Evolutionary conservation across 2,329 filamentous ascomycete species (phyloP).

Genomic region (Lachnellula occidentalis): DNA sequence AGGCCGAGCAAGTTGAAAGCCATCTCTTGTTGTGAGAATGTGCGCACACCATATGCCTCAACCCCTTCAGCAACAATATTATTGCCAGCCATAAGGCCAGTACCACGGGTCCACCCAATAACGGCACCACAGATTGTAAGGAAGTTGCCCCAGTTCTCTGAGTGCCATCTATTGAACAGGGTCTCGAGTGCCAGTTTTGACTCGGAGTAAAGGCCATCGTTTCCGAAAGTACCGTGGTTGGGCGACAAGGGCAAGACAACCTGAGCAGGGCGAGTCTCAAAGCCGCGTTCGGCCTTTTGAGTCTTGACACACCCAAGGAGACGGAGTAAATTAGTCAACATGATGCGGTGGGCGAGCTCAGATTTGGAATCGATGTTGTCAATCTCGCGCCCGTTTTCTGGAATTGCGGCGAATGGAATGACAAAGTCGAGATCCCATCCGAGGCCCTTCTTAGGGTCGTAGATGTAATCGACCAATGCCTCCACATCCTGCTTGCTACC

Average conservation of each 20-base stretch:
- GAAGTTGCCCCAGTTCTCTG: slow-evolving; percentile 95
- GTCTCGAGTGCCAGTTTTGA: slow-evolving; percentile 97
- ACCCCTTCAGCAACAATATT: slow-evolving; percentile 97
- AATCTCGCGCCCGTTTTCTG: slow-evolving; percentile 95
- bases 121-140: slow-evolving; percentile 97
- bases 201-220: slow-evolving; percentile 95
- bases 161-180: slow-evolving; percentile 97
- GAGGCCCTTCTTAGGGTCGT: slow-evolving; percentile 90
- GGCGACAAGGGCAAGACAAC: slow-evolving; percentile 93
- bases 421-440: slow-evolving; percentile 98
- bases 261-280: slow-evolving; percentile 92
- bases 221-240: slow-evolving; percentile 97
- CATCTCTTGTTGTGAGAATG: slow-evolving; percentile 99
- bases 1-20: slow-evolving; percentile 96
- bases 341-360: slow-evolving; percentile 95
- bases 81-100: slow-evolving; percentile 95
- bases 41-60: slow-evolving; percentile 92
- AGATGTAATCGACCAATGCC: slow-evolving; percentile 91
- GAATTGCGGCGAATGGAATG: slow-evolving; percentile 93
- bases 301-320: slow-evolving; percentile 86
- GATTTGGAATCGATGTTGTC: slow-evolving; percentile 96
- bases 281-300: slow-evolving; percentile 81
- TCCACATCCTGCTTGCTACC: slow-evolving; percentile 98
- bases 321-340: slow-evolving; percentile 94
- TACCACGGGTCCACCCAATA: slow-evolving; percentile 98